Base-by-base conservation (phyloP, 1,284 basidiomycete genomes). In the Anthracocystis walkeri region DNA sequence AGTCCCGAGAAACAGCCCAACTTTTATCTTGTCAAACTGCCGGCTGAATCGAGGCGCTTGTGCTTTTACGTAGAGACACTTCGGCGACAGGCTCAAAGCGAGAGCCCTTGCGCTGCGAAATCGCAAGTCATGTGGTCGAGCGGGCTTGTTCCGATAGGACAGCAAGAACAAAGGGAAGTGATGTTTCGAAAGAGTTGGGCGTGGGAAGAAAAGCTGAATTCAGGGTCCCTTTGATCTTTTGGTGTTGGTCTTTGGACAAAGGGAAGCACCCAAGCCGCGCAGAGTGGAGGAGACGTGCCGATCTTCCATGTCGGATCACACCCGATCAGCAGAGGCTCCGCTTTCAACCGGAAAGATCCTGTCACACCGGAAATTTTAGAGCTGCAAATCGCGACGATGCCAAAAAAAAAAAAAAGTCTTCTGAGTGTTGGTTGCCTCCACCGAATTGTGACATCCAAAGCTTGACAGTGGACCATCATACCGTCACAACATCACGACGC, bases 151-250 rank as follows among this genome's bases (percentile, higher is more conserved):
- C 48, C 57, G 20, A 33, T 50, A 29, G 16, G 25, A 27, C n/a
- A 4, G 48, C 7, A 18, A 38, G 45, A 31, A 62, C 53, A 62
- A 62, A 62, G 60, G 59, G 52, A 48, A 41, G 58, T 18, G 38
- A 29, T 27, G n/a, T 6, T n/a, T 40, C 33, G 18, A 27, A n/a
- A 54, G 38, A 7, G 20, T 31, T 23, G 21, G 38, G 42, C 40
- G 52, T 55, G 60, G 44, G 60, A 54, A 53, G 53, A 44, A 52
- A 44, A 4, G 42, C 1, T 44, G 8, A 16, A 20, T 46, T 23
- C 35, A 62, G 60, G 60, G 53, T 62, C 60, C 60, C 60, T 56
- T 61, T 53, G 60, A n/a, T n/a, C 41, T 20, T 20, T 42, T 53
- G 44, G 53, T 45, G 31, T 35, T 53, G 35, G 27, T 58, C 33